Base-by-base conservation (phyloP, 192 early-diverging fungal genomes). In the Pilaira anomala region DNA sequence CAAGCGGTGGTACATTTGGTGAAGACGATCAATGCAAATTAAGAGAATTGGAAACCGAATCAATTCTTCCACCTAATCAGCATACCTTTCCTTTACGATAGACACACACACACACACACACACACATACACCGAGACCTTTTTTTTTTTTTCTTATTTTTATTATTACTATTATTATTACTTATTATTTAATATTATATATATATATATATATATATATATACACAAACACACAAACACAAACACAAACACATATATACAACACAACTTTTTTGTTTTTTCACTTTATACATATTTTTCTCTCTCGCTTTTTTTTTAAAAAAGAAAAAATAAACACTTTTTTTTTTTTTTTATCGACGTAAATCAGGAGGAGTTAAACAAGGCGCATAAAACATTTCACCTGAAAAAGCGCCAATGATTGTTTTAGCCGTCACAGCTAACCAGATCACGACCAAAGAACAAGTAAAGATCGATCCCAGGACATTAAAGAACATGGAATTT, bases 1-100 rank as follows among this genome's bases (percentile, higher is more conserved):
- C 71, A 3, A 73, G 71, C 33, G 71, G 71, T 18, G 71, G 71
- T 30, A 73, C 71, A 3, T 73, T 73, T 67, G 71, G 71, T 7
- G 60, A 68, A 62, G 46, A 56, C 7, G 66, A 68, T 51, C 62
- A 49, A 12, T 30, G 50, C 39, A 33, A 63, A 18, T 11, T 63
- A 22, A 50, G 49, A 25, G 36, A 48, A 39, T 26, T 48, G 49
- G 62, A 41, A 46, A 46, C 44, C 5, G 44, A 46, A 19, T 16
- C 6, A 9, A 36, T 36, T 6, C 33, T 36, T 36, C 33, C 33
- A 36, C 33, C 33, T 9, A 36, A 36, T n/a, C n/a, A n/a, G n/a
- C n/a, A n/a, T 36, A 36, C 33, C 33, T 36, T 36, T 36, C 7
- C 33, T 36, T 36, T 9, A 3, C 33, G 33, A 40, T 12, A 40